These are phyloP conservation scores for Melocanna baccifera DNA, from an alignment of 176 grass and related monocot genomes.

Conservation along the genomic window DNA sequence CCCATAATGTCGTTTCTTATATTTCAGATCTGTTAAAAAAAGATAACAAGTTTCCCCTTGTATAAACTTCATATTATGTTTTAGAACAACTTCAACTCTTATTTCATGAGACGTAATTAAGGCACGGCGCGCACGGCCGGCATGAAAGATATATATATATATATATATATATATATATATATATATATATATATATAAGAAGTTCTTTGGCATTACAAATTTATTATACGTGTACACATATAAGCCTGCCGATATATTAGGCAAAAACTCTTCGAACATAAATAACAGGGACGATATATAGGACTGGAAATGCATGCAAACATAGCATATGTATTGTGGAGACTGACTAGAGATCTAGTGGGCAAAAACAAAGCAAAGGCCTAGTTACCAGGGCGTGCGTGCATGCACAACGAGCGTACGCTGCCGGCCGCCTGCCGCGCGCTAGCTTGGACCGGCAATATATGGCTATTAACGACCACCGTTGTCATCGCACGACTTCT, in stretches of 20 bases:
- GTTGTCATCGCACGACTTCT: background rate
- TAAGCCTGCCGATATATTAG: background rate
- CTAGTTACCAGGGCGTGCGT: background rate
- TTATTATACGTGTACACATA: background rate
- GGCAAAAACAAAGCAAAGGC: background rate
- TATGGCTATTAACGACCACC: background rate
- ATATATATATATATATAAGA: background rate
- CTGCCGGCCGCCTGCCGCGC: background rate
- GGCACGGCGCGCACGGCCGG: rapidly evolving
- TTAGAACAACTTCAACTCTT: background rate
- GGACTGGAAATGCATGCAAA: background rate
- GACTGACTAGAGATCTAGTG: background rate
- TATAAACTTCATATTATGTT: background rate
- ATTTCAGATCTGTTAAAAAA: background rate
- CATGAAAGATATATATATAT: background rate
- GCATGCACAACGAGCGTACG: background rate
- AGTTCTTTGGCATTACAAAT: background rate
- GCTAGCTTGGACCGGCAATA: background rate
- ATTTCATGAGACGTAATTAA: background rate
- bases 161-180: background rate
- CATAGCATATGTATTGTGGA: background rate
- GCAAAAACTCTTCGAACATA: background rate
- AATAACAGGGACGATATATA: background rate
- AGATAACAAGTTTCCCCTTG: background rate
- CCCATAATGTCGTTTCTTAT: background rate